These are phyloP conservation scores for Yamadazyma trypodendri DNA, from an alignment of 1,139 yeast species.

Conservation along the genomic window DNA sequence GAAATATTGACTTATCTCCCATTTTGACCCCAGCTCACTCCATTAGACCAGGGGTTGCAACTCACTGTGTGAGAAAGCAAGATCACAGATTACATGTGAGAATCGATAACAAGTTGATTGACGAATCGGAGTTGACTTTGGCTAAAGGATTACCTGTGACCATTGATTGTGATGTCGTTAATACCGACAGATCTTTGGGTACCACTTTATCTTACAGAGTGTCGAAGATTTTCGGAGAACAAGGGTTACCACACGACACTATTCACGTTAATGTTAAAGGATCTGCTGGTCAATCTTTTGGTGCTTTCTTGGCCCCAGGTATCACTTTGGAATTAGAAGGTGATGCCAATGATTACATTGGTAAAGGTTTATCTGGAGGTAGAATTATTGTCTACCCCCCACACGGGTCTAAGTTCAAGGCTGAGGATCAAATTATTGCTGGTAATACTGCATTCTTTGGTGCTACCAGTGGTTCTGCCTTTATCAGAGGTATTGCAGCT, in stretches of 20 bases:
- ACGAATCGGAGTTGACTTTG: conserved; percentile 89
- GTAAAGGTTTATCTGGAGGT: conserved; percentile 97
- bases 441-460: conserved; percentile 99
- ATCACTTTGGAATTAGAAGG: conserved; percentile 94
- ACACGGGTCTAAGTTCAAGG: conserved; percentile 74
- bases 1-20: conserved; percentile 88
- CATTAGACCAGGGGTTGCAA: conserved; percentile 97
- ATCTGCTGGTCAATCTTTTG: conserved; percentile 97
- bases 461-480: conserved; percentile 93
- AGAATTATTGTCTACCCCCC: conserved; percentile 92
- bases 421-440: conserved; percentile 93
- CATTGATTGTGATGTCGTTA: conserved; percentile 87
- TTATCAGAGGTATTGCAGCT: conserved; percentile 95
- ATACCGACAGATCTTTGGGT: conserved; percentile 96
- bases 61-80: conserved; percentile 89
- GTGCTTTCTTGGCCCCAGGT: conserved; percentile 96
- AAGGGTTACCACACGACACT: conserved; percentile 93
- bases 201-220: conserved; percentile 92
- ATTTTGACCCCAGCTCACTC: conserved; percentile 95
- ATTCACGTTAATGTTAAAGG: conserved; percentile 90
- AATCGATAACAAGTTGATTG: conserved; percentile 91
- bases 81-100: conserved; percentile 92
- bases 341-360: conserved; percentile 97
- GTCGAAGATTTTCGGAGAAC: conserved; percentile 89
- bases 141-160: conserved; percentile 94